These are phyloP conservation scores for Plasmodium vivax DNA, from an alignment of 169 alveolate genomes.

Conservation along the genomic window DNA sequence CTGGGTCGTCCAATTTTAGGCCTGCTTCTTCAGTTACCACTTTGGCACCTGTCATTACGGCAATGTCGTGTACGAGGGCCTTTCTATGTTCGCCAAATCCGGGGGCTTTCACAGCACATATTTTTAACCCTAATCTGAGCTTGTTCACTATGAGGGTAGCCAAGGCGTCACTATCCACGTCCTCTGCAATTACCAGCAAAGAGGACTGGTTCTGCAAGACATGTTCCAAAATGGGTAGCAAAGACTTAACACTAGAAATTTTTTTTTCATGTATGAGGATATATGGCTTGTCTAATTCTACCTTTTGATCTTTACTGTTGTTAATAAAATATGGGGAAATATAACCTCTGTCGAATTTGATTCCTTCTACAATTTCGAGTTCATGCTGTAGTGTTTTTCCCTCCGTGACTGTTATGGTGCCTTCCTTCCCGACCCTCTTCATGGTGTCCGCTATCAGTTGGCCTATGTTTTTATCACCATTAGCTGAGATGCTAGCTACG, in stretches of 20 bases:
- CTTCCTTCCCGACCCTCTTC: conserved; percentile 98
- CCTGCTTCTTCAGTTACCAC: conserved; percentile 95
- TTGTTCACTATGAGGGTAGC: conserved; percentile 98
- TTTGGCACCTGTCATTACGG: conserved; percentile 96
- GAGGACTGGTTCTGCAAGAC: conserved; percentile 94
- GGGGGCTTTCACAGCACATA: conserved; percentile 98
- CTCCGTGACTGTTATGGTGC: conserved; percentile 98
- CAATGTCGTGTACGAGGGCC: conserved; percentile 96
- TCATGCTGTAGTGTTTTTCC: conserved; percentile 98
- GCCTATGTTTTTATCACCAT: conserved; percentile 98
- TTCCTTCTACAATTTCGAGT: conserved; percentile 99
- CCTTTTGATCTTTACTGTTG: conserved; percentile 95
- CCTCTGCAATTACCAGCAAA: conserved; percentile 97
- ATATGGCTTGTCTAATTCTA: conserved; percentile 96
- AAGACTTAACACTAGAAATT: conserved; percentile 92
- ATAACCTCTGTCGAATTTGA: conserved; percentile 98
- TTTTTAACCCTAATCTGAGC: conserved; percentile 97
- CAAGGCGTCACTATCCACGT: conserved; percentile 99
- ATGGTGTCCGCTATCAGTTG: conserved; percentile 96
- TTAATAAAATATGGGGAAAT: conserved; percentile 99
- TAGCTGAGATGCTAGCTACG: conserved; percentile 99
- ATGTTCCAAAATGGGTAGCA: conserved; percentile 96
- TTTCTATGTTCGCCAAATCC: conserved; percentile 98
- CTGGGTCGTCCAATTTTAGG: conserved; percentile 85
- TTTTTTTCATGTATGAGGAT: conserved; percentile 96